phyloP scores from a whole-genome alignment of 2,329 filamentous ascomycete species.

The Pseudopyricularia javanii region DNA sequence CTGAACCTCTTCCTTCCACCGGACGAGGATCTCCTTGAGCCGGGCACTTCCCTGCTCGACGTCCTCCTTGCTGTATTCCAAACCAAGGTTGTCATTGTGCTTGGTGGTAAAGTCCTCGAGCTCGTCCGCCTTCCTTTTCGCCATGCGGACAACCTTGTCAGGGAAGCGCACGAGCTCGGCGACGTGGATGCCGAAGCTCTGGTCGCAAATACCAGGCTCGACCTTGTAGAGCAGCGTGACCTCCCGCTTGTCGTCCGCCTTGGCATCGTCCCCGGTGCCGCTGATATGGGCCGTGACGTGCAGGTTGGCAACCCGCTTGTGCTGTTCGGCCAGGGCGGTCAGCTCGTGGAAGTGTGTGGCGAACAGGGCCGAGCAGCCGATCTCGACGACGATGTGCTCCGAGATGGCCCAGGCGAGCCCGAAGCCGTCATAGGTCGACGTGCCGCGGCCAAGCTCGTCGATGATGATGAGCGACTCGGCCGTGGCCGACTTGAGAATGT shows the following conservation, averaged over 20 bases:
- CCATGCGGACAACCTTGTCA: conserved; percentile 96
- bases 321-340: conserved; percentile 76
- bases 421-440: conserved; percentile 96
- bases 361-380: conserved; percentile 87
- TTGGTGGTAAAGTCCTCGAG: conserved; percentile 88
- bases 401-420: conserved; percentile 98
- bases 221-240: conserved; percentile 97
- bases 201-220: conserved; percentile 87
- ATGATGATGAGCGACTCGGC: conserved; percentile 96
- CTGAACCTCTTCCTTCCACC: conserved; percentile 72
- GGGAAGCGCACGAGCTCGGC: conserved; percentile 94
- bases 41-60: conserved; percentile 78
- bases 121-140: conserved; percentile 97
- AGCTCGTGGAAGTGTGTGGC: conserved; percentile 98
- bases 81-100: conserved; percentile 43
- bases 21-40: conserved; percentile 69
- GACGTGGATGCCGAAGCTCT: conserved; percentile 96
- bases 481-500: conserved; percentile 94
- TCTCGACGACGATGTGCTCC: conserved; percentile 92
- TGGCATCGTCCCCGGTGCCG: conserved; percentile 20
- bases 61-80: conserved; percentile 66
- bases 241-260: conserved; percentile 51
- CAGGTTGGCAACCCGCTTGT: conserved; percentile 80
- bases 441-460: conserved; percentile 91
- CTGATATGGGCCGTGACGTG: conserved; percentile 93